Base-by-base conservation (phyloP, 352 stramenopile species). In the Saprolegnia parasitica region DNA sequence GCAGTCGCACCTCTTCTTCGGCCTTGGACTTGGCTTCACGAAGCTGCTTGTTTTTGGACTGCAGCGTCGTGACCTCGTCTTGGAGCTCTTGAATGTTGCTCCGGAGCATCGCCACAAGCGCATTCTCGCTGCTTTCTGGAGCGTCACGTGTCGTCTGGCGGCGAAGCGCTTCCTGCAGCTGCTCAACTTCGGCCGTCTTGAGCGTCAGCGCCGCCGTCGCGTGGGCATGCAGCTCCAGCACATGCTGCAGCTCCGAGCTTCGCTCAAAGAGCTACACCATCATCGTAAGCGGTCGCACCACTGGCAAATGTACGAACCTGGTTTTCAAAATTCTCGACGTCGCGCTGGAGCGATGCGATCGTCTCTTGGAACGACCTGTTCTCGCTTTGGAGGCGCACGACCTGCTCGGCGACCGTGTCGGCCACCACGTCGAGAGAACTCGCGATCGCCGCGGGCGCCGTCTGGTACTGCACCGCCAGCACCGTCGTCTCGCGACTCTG, bases 281-380 rank as follows among this genome's bases (percentile, higher is more conserved):
- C 20, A 13, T 20, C 29, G 50, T 20, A 6, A 32, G 15, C 0
- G 10, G 21, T 6, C 1, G 15, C 5, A 26, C 16, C 21, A 56
- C 49, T 32, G 1, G 10, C n/a, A n/a, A n/a, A n/a, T n/a, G 49
- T 26, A 26, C 49, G 15, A 4, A 65, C 56, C 37, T 65, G 56
- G 56, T 65, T 65, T 24, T 65, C 56, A 32, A 65, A 52, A 21
- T 32, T 49, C 21, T 65, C 56, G 35, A 65, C 35, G n/a, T 65
- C 56, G 35, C 35, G n/a, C 20, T 65, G 56, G 18, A 65, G 21
- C 2, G 24, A 11, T 0, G n/a, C 18, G 9, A 29, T 39, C 40
- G 47, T 52, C 21, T 65, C 56, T 26, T 65, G 32, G 4, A 65
- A 18, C 18, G 35, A 5, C 37, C 50, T 50, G 32, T 65, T 65